These are phyloP conservation scores for Coleophoma eucalyptorum DNA, from an alignment of 2,329 filamentous ascomycete species.

Conservation along the genomic window DNA sequence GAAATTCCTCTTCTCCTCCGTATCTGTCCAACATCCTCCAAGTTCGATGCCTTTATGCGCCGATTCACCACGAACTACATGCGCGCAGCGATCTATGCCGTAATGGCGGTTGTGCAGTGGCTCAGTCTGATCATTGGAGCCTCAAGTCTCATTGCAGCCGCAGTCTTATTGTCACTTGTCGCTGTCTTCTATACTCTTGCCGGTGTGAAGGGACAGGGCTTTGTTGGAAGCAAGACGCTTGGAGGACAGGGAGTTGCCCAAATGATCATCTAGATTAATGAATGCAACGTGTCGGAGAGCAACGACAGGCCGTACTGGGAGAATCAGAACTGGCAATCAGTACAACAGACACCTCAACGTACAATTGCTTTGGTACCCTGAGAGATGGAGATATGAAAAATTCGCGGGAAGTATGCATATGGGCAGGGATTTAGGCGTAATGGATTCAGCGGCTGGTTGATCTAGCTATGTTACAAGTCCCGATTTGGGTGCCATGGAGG, in stretches of 20 bases:
- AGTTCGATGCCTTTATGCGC: slow-evolving; percentile 87
- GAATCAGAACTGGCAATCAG: too few relatives aligned
- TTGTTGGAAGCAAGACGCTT: slow-evolving; percentile 91
- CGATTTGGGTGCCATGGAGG: slow-evolving; percentile 6
- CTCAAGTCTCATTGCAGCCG: slow-evolving; percentile 81
- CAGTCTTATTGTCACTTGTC: slow-evolving; percentile 74
- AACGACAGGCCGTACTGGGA: too few relatives aligned
- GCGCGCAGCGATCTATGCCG: slow-evolving; percentile 80
- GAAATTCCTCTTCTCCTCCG: slow-evolving; percentile 92
- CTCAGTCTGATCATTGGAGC: slow-evolving; percentile 63
- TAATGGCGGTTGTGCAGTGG: slow-evolving; percentile 83
- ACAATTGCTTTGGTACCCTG: background rate
- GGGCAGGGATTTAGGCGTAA: slow-evolving; percentile 14
- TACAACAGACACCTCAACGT: too few relatives aligned
- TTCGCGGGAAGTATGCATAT: slow-evolving; percentile 14
- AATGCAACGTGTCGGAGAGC: too few relatives aligned
- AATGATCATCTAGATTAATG: slow-evolving; percentile 79
- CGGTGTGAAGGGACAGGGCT: slow-evolving; percentile 77
- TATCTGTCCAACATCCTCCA: slow-evolving; percentile 91
- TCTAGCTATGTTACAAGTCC: slow-evolving; percentile 13
- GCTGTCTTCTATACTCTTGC: slow-evolving; percentile 77
- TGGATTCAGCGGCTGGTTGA: slow-evolving; percentile 10
- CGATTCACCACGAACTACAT: slow-evolving; percentile 95
- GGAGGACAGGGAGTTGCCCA: slow-evolving; percentile 91
- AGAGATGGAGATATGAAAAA: slow-evolving; percentile 1